Evolutionary conservation across 2,329 filamentous ascomycete species (phyloP).

Genomic region (Exophiala bonariae): DNA sequence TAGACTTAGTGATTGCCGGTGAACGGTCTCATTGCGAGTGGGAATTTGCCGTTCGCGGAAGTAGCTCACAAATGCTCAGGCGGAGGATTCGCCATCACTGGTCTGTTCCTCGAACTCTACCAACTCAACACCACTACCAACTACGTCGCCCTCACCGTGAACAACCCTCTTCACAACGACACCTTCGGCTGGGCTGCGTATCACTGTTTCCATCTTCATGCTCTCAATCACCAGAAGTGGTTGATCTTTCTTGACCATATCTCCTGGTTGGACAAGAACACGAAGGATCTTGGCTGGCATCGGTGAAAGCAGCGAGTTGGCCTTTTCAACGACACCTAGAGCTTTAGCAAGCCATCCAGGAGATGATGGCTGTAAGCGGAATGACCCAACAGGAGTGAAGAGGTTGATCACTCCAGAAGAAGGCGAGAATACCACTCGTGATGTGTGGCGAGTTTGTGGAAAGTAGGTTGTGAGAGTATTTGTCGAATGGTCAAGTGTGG

Average conservation of each 20-base stretch:
- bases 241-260: slow-evolving; percentile 80
- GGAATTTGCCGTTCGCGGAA: too few species aligned
- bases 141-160: slow-evolving; percentile 77
- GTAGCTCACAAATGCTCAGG: background rate
- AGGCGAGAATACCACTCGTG: slow-evolving; percentile 65
- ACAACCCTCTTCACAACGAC: slow-evolving; percentile 67
- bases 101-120: slow-evolving; percentile 66
- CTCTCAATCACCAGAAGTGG: slow-evolving; percentile 87
- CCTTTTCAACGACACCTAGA: slow-evolving; percentile 74
- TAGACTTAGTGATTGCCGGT: too few species aligned
- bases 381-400: slow-evolving; percentile 69
- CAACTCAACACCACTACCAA: slow-evolving; percentile 72
- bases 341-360: slow-evolving; percentile 87
- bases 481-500: slow-evolving; percentile 45
- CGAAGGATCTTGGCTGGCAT: slow-evolving; percentile 97
- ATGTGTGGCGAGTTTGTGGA: slow-evolving; percentile 74
- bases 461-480: slow-evolving; percentile 72
- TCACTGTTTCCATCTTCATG: slow-evolving; percentile 89
- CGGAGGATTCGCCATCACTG: slow-evolving; percentile 3
- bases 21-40: too few species aligned
- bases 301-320: slow-evolving; percentile 82
- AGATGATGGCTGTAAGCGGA: slow-evolving; percentile 54
- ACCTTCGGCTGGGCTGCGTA: slow-evolving; percentile 72
- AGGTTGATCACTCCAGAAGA: slow-evolving; percentile 59
- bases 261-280: slow-evolving; percentile 81